Conservation (phyloP, 2,329 filamentous ascomycete species). For the Fusarium praegraminearum region DNA sequence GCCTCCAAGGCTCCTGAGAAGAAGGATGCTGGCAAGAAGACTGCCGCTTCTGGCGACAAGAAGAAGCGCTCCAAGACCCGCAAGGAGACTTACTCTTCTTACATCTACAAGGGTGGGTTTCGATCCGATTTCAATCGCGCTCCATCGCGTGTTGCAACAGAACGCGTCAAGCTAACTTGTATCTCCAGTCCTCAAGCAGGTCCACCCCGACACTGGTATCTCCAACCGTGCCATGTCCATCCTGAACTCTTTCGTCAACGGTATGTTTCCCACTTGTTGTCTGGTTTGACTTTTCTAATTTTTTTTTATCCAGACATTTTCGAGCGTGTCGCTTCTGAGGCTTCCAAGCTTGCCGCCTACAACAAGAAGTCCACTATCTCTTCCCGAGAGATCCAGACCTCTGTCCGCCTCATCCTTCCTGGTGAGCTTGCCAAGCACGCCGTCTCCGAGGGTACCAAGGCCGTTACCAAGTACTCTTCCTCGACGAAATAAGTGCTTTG, state of each 20-base stretch:
- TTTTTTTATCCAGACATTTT: slow-evolving; percentile 83
- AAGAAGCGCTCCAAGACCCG: slow-evolving; percentile 99
- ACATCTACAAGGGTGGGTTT: slow-evolving; percentile 97
- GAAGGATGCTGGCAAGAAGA: slow-evolving; percentile 99
- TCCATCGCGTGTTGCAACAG: slow-evolving; percentile 8
- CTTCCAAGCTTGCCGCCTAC: slow-evolving; percentile 98
- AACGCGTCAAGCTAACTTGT: slow-evolving; percentile 42
- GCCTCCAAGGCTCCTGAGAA: slow-evolving; percentile 82
- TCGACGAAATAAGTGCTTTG: slow-evolving; percentile 90
- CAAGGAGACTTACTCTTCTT: slow-evolving; percentile 99
- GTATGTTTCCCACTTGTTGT: slow-evolving; percentile 62
- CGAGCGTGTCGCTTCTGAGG: slow-evolving; percentile 98
- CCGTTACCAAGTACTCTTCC: slow-evolving; percentile 99
- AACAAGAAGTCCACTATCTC: slow-evolving; percentile 99
- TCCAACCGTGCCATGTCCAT: slow-evolving; percentile 99
- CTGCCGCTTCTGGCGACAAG: slow-evolving; percentile 94
- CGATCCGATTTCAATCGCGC: slow-evolving; percentile 16
- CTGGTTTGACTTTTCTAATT: slow-evolving; percentile 10
- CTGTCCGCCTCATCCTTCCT: slow-evolving; percentile 95
- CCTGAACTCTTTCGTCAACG: slow-evolving; percentile 99
- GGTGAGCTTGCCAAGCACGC: slow-evolving; percentile 99
- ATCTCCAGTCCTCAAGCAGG: slow-evolving; percentile 93
- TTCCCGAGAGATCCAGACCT: slow-evolving; percentile 99
- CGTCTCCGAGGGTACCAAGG: slow-evolving; percentile 99
- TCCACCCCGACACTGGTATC: slow-evolving; percentile 99